Evolutionary conservation across 2,329 filamentous ascomycete species (phyloP).

Genomic region (Grosmannia penicillata): DNA sequence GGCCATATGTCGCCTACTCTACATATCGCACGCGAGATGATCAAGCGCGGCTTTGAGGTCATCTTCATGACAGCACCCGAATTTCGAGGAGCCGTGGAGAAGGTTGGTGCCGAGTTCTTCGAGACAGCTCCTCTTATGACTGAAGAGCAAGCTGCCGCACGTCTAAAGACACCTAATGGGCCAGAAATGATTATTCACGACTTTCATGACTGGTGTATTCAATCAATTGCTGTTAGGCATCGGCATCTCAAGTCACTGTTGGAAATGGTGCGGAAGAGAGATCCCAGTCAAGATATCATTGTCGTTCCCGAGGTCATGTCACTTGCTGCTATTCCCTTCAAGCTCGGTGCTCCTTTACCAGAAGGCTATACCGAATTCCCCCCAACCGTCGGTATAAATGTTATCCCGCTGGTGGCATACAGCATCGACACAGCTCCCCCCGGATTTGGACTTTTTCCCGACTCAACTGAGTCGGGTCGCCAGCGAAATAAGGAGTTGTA

Average conservation of each 20-base stretch:
- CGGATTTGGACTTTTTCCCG: slow-evolving; percentile 3
- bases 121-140: not conserved
- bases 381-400: slow-evolving; percentile 1
- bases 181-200: not conserved
- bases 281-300: slow-evolving; percentile 1
- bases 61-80: not conserved
- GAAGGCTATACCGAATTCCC: slow-evolving; percentile 2
- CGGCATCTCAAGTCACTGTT: not conserved
- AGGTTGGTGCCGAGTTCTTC: not conserved
- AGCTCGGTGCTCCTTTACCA: slow-evolving; percentile 4
- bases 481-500: slow-evolving; percentile 6
- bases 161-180: not conserved
- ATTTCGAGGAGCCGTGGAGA: not conserved
- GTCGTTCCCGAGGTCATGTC: slow-evolving; percentile 3
- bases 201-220: too few relatives aligned
- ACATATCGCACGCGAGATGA: too few relatives aligned
- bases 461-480: slow-evolving; percentile 2
- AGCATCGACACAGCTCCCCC: slow-evolving; percentile 6
- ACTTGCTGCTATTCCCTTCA: slow-evolving; percentile 2
- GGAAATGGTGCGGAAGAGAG: not conserved
- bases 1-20: too few relatives aligned
- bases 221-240: not conserved
- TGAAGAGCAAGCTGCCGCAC: not conserved
- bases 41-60: slow-evolving; percentile 4
- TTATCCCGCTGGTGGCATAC: not conserved